Conservation (phyloP, 768 basidiomycete genomes). For the Naganishia friedmannii region DNA sequence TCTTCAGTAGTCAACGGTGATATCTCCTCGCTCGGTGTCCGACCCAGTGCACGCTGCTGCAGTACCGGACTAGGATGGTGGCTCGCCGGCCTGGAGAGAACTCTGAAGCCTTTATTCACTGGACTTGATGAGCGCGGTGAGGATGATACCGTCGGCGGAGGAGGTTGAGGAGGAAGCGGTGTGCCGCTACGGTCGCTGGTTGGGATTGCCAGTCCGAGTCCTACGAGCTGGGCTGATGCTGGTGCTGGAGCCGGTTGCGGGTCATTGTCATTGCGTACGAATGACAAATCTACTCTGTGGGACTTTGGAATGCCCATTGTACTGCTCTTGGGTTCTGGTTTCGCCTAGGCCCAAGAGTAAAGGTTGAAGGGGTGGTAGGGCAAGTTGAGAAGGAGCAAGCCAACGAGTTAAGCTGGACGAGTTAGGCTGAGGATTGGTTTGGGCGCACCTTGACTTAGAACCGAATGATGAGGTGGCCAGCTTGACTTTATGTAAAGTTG, state of each 20-base stretch:
- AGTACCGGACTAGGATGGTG: conserved; percentile 7
- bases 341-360: too few species aligned
- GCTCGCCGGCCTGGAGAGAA: conserved; percentile 12
- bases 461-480: too few species aligned
- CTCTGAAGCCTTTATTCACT: conserved; percentile 2
- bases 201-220: not conserved
- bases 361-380: not conserved
- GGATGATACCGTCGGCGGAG: not conserved
- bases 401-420: not conserved
- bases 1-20: not conserved
- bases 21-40: not conserved
- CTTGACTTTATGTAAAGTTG: too few species aligned
- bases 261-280: not conserved
- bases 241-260: not conserved
- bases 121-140: not conserved
- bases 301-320: conserved; percentile 20
- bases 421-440: not conserved
- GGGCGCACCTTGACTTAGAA: conserved; percentile 5
- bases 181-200: too few species aligned
- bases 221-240: not conserved
- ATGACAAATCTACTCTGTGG: not conserved
- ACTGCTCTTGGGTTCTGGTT: not conserved
- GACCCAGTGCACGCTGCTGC: not conserved
- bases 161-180: not conserved
- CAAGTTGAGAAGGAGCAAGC: too few species aligned